These are phyloP conservation scores for Nyctanthes arbortristis DNA, from an alignment of 257 asterid species.

Conservation along the genomic window DNA sequence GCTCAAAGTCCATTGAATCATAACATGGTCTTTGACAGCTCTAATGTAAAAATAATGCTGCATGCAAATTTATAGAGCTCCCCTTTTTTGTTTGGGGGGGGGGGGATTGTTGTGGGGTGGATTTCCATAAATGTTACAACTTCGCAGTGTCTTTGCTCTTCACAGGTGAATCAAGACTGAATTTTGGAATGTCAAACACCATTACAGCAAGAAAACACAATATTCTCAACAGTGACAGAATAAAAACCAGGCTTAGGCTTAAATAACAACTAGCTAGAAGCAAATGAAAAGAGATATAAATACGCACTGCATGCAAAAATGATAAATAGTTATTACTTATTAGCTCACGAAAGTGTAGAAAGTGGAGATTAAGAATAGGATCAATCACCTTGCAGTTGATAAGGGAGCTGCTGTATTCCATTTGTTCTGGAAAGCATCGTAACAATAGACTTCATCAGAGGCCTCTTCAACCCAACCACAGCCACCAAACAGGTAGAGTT, in stretches of 20 bases:
- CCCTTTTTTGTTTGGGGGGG: too few species aligned
- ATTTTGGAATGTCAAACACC: neutral
- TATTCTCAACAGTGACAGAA: neutral
- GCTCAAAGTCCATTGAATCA: neutral
- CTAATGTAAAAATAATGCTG: neutral
- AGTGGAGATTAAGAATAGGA: neutral
- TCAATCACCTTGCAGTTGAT: constrained; percentile 62
- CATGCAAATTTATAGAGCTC: neutral
- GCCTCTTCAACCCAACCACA: constrained; percentile 85
- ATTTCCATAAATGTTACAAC: too few species aligned
- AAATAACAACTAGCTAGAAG: neutral
- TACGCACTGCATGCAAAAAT: neutral
- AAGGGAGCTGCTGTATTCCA: constrained; percentile 65
- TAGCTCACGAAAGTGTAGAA: neutral
- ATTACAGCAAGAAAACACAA: neutral
- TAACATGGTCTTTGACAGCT: too few species aligned
- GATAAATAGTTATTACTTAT: neutral
- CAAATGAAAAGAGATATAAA: neutral
- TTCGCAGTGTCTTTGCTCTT: neutral
- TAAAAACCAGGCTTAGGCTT: neutral
- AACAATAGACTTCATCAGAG: constrained; percentile 63
- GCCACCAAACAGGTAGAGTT: constrained; percentile 76
- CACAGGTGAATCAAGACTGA: neutral
- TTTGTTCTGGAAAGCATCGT: constrained; percentile 51
- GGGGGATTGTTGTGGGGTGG: too few species aligned